Conservation (phyloP, 805 yeast genomes). For the Kazachstania africana region DNA sequence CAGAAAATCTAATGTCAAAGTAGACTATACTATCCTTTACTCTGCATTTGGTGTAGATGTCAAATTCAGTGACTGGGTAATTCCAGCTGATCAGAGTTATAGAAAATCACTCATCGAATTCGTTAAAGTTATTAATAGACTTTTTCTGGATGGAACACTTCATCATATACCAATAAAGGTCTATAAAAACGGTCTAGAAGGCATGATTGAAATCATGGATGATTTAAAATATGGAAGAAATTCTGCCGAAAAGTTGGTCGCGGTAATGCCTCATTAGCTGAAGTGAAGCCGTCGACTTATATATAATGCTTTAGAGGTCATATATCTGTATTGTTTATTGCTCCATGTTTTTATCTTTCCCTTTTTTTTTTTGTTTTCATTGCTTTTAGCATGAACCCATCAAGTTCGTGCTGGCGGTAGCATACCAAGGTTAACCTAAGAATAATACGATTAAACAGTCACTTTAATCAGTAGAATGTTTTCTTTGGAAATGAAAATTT, state of each 20-base stretch:
- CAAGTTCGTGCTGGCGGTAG: too few relatives aligned
- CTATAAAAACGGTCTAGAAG: constrained; percentile 19
- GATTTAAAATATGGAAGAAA: constrained; percentile 15
- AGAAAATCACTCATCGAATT: constrained; percentile 14
- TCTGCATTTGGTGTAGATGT: constrained; percentile 25
- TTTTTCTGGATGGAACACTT: constrained; percentile 11
- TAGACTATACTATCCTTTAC: constrained; percentile 27
- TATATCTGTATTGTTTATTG: too few relatives aligned
- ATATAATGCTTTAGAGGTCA: too few relatives aligned
- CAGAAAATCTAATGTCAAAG: constrained; percentile 22
- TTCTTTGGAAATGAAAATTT: too few relatives aligned
- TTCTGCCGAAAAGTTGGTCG: constrained; percentile 20
- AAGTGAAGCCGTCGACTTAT: too few relatives aligned
- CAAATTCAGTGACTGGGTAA: constrained; percentile 12
- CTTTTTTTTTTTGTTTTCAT: too few relatives aligned
- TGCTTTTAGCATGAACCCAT: too few relatives aligned
- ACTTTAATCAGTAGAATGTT: too few relatives aligned
- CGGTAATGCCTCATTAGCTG: too few relatives aligned
- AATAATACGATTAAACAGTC: too few relatives aligned
- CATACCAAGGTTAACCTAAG: too few relatives aligned
- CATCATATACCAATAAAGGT: constrained; percentile 23
- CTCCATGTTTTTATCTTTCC: too few relatives aligned
- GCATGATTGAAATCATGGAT: constrained; percentile 11
- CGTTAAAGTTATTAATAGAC: constrained; percentile 10
- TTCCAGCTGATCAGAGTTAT: constrained; percentile 14